Percentiles rank a stretch among this genome's conserved stretches.
These are phyloP conservation scores for Astrocystis sublimbata DNA, from an alignment of 495 filamentous ascomycete species.

Conservation along the genomic window DNA sequence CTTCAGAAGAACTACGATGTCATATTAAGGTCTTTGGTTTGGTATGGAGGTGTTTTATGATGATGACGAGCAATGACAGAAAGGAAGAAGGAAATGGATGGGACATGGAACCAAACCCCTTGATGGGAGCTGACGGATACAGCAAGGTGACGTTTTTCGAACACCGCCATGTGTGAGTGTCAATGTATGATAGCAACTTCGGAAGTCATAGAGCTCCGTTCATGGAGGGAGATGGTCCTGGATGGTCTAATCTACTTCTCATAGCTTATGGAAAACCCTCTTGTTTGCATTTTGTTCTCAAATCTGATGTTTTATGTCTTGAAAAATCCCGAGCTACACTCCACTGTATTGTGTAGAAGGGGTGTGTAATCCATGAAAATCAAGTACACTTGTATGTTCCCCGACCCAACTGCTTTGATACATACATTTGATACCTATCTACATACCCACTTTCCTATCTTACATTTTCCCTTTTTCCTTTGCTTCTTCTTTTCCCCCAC, in stretches of 20 bases:
- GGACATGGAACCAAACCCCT: background rate
- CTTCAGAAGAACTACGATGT: background rate
- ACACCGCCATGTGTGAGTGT: background rate
- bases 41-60: background rate
- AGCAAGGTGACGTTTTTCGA: background rate
- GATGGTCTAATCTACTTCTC: constrained; percentile 5
- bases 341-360: no score
- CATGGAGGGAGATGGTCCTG: background rate
- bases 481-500: no score
- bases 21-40: constrained; percentile 10
- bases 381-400: no score
- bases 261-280: background rate
- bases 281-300: background rate
- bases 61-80: background rate
- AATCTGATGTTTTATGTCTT: no score
- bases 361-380: no score
- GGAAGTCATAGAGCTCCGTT: background rate
- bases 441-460: no score
- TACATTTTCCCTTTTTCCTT: no score
- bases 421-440: no score
- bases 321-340: no score
- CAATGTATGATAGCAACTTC: constrained; percentile 12
- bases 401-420: no score
- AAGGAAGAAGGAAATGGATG: background rate
- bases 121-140: constrained; percentile 10